Base-by-base conservation (phyloP, 768 basidiomycete genomes). In the Termitomyces sp. region DNA sequence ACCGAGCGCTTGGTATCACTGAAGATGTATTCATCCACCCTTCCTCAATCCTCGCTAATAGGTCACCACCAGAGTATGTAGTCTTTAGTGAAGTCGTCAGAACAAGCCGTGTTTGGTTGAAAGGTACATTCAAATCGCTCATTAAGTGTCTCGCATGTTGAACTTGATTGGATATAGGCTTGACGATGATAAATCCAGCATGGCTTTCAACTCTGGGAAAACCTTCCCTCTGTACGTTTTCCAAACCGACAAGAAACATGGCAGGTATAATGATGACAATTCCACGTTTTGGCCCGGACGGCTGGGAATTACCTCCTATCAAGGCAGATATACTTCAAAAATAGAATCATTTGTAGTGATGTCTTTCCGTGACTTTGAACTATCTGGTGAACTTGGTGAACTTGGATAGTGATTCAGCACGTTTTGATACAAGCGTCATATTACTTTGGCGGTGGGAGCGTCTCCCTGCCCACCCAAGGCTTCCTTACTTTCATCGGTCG, bases 21-120 rank as follows among this genome's bases (percentile, higher is more conserved):
- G 91, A 95, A 62, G 92, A 97, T 62, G 92, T 96, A 2, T 98
- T 82, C 70, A 85, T 98, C 53, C 95, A 98, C 66, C 90, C 93
- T 0, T 88, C 88, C 0, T 95, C 92, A n/a, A 77, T 88, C 19
- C 68, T 96, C 12, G 83, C 84, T 55, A 78, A 80, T 61, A 57
- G 60, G 6, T 58, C 84, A 11, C 92, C 96, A 2, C 92, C 96
- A 0, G 93, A 96, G 52, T 98, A 87, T 65, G 62, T 98, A 45
- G 80, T 90, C 38, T 99, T 81, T 66, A 80, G 85, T 47, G 95
- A 98, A 62, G 71, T 97, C 5, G 80, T 93, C 30, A 79, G 85
- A 45, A 90, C 91, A 2, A 83, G 78, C 42, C 79, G 77, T 45
- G 76, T 87, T 24, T 93, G 85, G 80, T 66, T 98, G 46, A 93